These are phyloP conservation scores for Ascochyta viciae-villosae DNA, from an alignment of 2,329 filamentous ascomycete genomes.

Conservation along the genomic window DNA sequence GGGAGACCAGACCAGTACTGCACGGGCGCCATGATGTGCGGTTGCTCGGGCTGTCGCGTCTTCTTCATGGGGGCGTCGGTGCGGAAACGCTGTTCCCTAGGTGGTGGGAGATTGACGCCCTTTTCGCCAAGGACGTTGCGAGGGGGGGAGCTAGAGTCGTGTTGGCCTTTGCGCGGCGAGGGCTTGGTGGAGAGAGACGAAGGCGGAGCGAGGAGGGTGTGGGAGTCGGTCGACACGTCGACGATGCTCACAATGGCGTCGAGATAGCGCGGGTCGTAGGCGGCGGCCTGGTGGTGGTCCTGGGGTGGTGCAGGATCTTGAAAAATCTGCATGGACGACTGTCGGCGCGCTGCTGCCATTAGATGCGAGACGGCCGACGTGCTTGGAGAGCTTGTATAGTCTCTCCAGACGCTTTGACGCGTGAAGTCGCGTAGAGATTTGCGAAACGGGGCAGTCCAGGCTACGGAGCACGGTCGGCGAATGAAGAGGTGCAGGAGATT, in stretches of 20 bases:
- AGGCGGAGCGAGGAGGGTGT: slow-evolving; percentile 72
- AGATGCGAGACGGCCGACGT: slow-evolving; percentile 37
- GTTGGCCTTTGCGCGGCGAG: slow-evolving; percentile 73
- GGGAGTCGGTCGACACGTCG: slow-evolving; percentile 62
- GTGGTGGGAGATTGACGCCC: slow-evolving; percentile 74
- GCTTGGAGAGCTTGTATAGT: slow-evolving; percentile 39
- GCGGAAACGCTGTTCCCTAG: slow-evolving; percentile 59
- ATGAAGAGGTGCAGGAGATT: slow-evolving; percentile 37
- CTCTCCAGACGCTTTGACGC: slow-evolving; percentile 46
- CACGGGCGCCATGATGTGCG: slow-evolving; percentile 55
- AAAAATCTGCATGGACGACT: slow-evolving; percentile 63
- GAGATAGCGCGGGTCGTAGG: slow-evolving; percentile 61
- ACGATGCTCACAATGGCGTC: slow-evolving; percentile 52
- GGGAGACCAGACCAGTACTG: slow-evolving; percentile 60
- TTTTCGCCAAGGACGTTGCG: slow-evolving; percentile 65
- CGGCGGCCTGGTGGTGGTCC: slow-evolving; percentile 53
- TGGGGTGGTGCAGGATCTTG: slow-evolving; percentile 59
- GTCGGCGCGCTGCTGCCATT: slow-evolving; percentile 65
- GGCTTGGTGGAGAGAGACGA: slow-evolving; percentile 54
- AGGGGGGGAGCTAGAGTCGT: slow-evolving; percentile 65
- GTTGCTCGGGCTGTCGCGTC: slow-evolving; percentile 52
- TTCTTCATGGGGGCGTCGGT: slow-evolving; percentile 77
- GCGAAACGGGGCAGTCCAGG: slow-evolving; percentile 30
- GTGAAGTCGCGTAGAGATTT: slow-evolving; percentile 49
- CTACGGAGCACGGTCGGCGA: slow-evolving; percentile 35